Percentiles rank a stretch among this genome's conserved stretches.
Conservation (phyloP, 257 asterid genomes). For the Forsythia viridissima region DNA sequence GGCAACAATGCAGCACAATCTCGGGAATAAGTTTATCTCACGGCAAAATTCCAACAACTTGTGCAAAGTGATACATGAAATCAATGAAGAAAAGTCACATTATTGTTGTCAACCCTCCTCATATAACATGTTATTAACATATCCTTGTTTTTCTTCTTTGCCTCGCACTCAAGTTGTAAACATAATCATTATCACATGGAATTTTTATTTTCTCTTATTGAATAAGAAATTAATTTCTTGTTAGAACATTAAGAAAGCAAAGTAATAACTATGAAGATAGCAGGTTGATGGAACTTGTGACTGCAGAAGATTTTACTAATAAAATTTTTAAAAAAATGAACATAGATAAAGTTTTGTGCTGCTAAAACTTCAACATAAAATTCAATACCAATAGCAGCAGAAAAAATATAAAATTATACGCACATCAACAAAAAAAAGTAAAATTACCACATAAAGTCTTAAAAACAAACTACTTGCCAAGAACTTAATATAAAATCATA, state of each 20-base stretch:
- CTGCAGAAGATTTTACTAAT: constrained; percentile 2
- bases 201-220: neutral
- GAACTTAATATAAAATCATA: constrained; percentile 13
- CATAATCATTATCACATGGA: neutral
- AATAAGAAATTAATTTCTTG: neutral
- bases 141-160: constrained; percentile 10
- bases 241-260: constrained; percentile 18
- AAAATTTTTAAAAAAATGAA: constrained; percentile 8
- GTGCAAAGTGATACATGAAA: neutral
- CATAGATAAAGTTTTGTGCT: neutral
- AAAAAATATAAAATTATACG: too few relatives aligned
- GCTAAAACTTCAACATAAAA: neutral
- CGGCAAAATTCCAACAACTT: constrained; percentile 14
- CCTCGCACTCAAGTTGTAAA: neutral
- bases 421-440: neutral
- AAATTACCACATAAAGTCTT: neutral
- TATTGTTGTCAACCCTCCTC: neutral
- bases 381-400: neutral
- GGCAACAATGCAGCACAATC: neutral
- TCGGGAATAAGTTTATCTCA: neutral
- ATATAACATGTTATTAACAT: too few relatives aligned
- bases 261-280: constrained; percentile 8
- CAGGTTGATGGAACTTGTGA: neutral
- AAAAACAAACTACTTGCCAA: neutral
- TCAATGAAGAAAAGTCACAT: constrained; percentile 6